Evolutionary conservation across 352 stramenopile genomes (phyloP), one percentile per base, ranked within the genome.

Genomic region (Phytophthora nicotianae): DNA sequence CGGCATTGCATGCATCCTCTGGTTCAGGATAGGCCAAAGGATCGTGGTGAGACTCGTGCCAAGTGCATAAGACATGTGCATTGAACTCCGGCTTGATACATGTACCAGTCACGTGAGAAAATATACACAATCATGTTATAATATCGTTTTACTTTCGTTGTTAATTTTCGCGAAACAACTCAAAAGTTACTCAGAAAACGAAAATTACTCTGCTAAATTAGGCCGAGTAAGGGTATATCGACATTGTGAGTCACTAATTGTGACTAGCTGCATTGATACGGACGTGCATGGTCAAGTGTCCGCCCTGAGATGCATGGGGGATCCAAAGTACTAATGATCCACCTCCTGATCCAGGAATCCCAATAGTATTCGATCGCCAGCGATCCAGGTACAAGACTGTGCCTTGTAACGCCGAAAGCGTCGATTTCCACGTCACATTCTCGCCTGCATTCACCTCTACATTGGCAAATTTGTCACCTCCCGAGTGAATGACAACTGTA

Each of bases 291-390:
- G 48, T 42, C 26, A 58, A 37, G 37, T 65, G 57, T 1, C 57
- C 57, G 8, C 48, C 57, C 13, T 52, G 38, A 11, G 42, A 46
- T 5, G 58, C 32, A 8, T 27, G 33, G 4, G 49, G 58, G 27
- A 65, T 48, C 58, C 58, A 66, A 27, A 60, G 49, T 9, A 66
- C 41, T n/a, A 59, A 41, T 8, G 57, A 58, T 5, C 57, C 57
- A 5, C 57, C 57, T 6, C 48, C 48, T 21, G 57, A 59, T 9
- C 57, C 57, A 27, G 57, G 48, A 20, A 65, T 47, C 2, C 54
- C 60, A 16, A 58, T n/a, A 29, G 52, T n/a, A 16, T 53, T 35
- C n/a, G 35, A 4, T n/a, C 59, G 19, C 60, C 60, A 68, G 5
- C 46, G 52, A 43, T 68, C 46, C 32, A 68, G 13, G 17, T 68